phyloP scores from a whole-genome alignment of 176 grass and related monocot species.

The Oryza longistaminata region DNA sequence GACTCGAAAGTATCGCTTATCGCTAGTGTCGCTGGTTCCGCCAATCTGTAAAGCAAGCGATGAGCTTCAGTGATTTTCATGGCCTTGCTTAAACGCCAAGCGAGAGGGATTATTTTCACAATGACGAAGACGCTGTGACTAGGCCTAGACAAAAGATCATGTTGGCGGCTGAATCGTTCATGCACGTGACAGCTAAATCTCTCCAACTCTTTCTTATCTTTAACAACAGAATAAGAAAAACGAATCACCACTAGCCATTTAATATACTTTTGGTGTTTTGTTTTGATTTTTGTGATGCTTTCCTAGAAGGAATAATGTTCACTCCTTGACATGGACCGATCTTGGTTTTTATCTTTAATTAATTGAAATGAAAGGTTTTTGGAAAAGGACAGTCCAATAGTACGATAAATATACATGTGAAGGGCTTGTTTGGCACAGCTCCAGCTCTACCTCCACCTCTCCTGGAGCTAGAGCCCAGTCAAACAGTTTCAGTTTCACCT shows the following conservation, averaged over 20 bases:
- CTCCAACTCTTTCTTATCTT: not conserved
- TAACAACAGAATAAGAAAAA: not conserved
- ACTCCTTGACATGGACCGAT: not conserved
- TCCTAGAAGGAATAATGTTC: not conserved
- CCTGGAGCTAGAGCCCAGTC: too few species aligned
- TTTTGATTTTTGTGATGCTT: not conserved
- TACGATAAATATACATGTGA: too few species aligned
- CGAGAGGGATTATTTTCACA: not conserved
- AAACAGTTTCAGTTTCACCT: too few species aligned
- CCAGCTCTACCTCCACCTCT: too few species aligned
- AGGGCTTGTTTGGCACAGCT: too few species aligned
- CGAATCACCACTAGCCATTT: not conserved
- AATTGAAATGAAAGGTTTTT: not conserved
- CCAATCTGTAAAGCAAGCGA: too few species aligned
- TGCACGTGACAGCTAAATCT: not conserved
- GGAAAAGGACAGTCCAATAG: not conserved
- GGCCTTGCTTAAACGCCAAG: not conserved
- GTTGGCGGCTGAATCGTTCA: not conserved
- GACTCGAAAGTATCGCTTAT: too few species aligned
- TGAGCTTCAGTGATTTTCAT: not conserved
- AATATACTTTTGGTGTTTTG: not conserved
- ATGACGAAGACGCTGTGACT: not conserved
- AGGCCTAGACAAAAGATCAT: not conserved
- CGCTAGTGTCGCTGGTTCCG: too few species aligned
- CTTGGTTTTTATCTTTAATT: not conserved